Conservation (phyloP, 345 rosid genomes). For the Syzygium oleosum region DNA sequence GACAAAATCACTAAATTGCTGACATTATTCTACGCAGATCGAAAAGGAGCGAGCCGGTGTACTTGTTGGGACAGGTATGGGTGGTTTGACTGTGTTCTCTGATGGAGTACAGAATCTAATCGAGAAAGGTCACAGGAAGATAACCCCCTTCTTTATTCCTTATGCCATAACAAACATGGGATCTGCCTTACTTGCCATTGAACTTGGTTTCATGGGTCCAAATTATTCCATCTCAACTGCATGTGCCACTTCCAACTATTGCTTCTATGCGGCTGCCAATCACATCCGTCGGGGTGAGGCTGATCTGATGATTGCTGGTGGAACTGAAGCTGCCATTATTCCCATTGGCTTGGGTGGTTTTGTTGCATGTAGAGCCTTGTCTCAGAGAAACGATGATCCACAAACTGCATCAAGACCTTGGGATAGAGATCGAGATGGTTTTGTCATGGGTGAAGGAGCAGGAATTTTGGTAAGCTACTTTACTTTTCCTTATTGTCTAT, state of each 20-base stretch:
- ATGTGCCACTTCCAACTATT: conserved; percentile 94
- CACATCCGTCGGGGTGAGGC: conserved; percentile 99
- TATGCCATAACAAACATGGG: conserved; percentile 95
- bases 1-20: not conserved
- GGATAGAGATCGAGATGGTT: conserved; percentile 93
- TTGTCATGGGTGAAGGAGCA: conserved; percentile 99
- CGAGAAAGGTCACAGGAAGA: conserved; percentile 83
- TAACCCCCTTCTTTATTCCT: conserved; percentile 88
- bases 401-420: conserved; percentile 98
- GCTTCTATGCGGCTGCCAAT: conserved; percentile 98
- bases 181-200: conserved; percentile 90
- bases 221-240: conserved; percentile 98
- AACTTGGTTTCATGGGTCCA: conserved; percentile 98
- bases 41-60: conserved; percentile 81
- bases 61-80: conserved; percentile 99
- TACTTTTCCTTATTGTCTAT: not conserved
- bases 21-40: conserved; percentile 35
- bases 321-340: conserved; percentile 96
- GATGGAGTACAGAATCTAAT: conserved; percentile 79
- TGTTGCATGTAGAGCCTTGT: conserved; percentile 93
- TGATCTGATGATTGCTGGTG: conserved; percentile 97
- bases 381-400: conserved; percentile 98
- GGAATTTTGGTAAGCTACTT: conserved; percentile 76
- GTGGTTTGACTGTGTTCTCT: conserved; percentile 81
- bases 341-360: conserved; percentile 98